phyloP scores from a whole-genome alignment of 805 yeast genomes.

The Starmerella sirachaensis region DNA sequence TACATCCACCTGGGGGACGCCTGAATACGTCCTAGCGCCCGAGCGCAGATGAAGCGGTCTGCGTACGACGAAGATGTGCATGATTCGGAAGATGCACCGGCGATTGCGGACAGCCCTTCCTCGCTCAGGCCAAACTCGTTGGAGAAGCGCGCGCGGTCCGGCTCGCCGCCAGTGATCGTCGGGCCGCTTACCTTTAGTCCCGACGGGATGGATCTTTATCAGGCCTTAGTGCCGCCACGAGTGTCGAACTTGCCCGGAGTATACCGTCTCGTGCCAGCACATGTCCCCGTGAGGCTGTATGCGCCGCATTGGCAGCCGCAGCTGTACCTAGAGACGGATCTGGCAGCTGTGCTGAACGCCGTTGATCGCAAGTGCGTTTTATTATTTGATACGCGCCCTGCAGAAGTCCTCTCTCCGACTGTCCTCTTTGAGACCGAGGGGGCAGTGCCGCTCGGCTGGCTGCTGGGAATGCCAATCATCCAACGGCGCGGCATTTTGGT shows the following conservation, averaged over 20 bases:
- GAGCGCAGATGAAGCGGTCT: conserved; percentile 14
- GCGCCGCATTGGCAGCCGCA: conserved; percentile 7
- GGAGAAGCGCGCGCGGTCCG: conserved; percentile 16
- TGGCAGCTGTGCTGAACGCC: conserved; percentile 13
- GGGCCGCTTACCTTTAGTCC: conserved; percentile 18
- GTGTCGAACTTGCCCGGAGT: conserved; percentile 21
- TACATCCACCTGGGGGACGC: no score
- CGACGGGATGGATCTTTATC: conserved; percentile 11
- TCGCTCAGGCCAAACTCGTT: not conserved
- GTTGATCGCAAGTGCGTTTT: conserved; percentile 15
- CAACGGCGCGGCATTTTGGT: conserved; percentile 12
- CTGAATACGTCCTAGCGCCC: no score
- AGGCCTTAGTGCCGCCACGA: conserved; percentile 12
- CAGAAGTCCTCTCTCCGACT: not conserved
- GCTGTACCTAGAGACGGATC: conserved; percentile 7
- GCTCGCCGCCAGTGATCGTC: conserved; percentile 10
- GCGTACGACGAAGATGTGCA: conserved; percentile 7
- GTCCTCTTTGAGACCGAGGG: conserved; percentile 5
- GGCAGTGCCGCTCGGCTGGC: not conserved
- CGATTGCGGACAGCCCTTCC: not conserved
- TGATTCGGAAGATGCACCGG: not conserved
- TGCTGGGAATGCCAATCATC: conserved; percentile 13
- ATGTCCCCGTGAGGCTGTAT: conserved; percentile 16
- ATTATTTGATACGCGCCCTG: conserved; percentile 18
- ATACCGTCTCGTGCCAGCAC: conserved; percentile 16